Base-by-base conservation (phyloP, 2,329 filamentous ascomycete species). In the Pestalotiopsis sp. region DNA sequence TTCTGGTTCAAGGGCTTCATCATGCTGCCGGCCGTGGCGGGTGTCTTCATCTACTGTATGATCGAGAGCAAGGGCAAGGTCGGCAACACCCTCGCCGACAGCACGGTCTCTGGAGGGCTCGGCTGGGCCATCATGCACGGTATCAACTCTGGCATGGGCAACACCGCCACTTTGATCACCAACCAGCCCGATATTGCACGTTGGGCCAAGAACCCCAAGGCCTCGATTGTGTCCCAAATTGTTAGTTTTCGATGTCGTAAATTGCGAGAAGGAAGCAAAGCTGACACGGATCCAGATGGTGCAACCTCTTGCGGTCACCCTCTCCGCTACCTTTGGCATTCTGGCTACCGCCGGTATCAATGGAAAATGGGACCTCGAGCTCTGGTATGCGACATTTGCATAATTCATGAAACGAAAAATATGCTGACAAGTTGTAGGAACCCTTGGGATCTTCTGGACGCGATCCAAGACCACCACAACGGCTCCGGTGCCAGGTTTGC, bases 1-100 rank as follows among this genome's bases (percentile, higher is more conserved):
- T 85, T 84, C 76, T 81, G 78, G 72, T 78, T 83, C 76, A 84
- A 84, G 70, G 78, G 76, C 5, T 74, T 79, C 45, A 77, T 83
- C 69, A 78, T 80, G 49, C 69, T 81, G 11, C 78, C 79, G 4
- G 76, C 79, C 4, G 76, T 81, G 4, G 57, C 57, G 12, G 65
- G 52, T 27, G 52, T 66, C 17, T 65, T 65, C 52, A 65, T 65
- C 14, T 65, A 65, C 64, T 65, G 64, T 27, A 65, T 65, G 64
- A 65, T 65, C 20, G 64, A 65, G 23, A 57, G 36, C 14, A 31
- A 39, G 13, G 64, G 64, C 31, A 66, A 66, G 36, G 55, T 59
- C 14, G 36, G 36, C n/a, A 38, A 61, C 23, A 45, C 57, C 14
- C 55, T 66, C 12, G 31, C 52, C 27, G 25, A 61, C 3, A 60